These are phyloP conservation scores for Verticillium zaregamsianum DNA, from an alignment of 2,329 filamentous ascomycete genomes.

Conservation along the genomic window DNA sequence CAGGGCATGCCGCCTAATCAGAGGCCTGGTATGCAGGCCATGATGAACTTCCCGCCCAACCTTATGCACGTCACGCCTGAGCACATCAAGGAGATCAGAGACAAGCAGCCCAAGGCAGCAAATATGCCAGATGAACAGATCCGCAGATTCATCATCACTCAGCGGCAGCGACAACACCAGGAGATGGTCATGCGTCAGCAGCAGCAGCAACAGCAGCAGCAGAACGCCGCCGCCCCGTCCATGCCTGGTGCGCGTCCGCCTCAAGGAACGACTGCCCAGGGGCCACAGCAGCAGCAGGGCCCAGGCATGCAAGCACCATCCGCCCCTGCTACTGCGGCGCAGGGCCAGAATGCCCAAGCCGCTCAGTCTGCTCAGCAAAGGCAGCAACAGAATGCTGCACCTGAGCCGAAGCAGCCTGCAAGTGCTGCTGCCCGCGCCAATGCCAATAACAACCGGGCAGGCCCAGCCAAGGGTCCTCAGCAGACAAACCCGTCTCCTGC, in stretches of 20 bases:
- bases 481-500: constrained; percentile 33
- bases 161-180: constrained; percentile 7
- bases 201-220: constrained; percentile 4
- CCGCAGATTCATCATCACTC: constrained; percentile 9
- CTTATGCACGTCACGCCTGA: constrained; percentile 17
- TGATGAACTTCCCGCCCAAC: constrained; percentile 12
- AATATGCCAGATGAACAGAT: constrained; percentile 18
- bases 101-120: constrained; percentile 14
- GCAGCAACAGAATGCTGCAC: constrained; percentile 14
- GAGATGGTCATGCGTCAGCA: constrained; percentile 10
- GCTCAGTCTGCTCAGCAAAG: constrained; percentile 5
- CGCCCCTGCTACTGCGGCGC: constrained; percentile 4
- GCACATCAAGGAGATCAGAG: constrained; percentile 21
- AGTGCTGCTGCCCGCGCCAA: constrained; percentile 11
- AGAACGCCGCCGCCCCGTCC: neutral
- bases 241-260: no score
- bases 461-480: constrained; percentile 28
- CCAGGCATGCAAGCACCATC: constrained; percentile 18
- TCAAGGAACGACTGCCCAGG: constrained; percentile 5
- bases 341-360: neutral
- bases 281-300: constrained; percentile 17
- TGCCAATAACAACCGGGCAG: constrained; percentile 18
- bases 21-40: constrained; percentile 11
- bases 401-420: constrained; percentile 12
- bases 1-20: constrained; percentile 6